Evolutionary conservation across 2,329 filamentous ascomycete genomes (phyloP), one percentile per base, ranked within the genome.

Genomic region (Fusarium sulawesiense): DNA sequence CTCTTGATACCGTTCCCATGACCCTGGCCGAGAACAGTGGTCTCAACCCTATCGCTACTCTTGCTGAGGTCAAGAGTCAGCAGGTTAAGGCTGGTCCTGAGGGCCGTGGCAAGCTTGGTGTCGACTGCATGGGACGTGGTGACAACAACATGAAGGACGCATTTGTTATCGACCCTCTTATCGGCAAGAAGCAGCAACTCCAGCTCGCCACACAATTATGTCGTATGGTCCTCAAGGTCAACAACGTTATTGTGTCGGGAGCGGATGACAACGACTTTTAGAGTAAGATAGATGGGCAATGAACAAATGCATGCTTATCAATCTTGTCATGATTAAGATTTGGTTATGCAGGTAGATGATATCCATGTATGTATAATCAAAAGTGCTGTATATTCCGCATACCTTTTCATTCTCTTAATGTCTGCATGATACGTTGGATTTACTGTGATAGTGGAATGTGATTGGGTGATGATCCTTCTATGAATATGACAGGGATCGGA

Each of bases 111-210:
- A 89, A 90, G 73, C 86, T 98, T 66, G 96, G 96, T 73, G 95
- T 99, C 47, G 96, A 99, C 85, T 99, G 97, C 86, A 98, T 99
- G 96, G 89, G 93, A 80, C 92, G 90, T 37, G 96, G 96, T 74
- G 94, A 88, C 84, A 98, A 98, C 82, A 91, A 98, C 83, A 99
- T 99, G 96, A 94, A 92, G 84, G 91, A 97, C 75, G 93, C 96
- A 73, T 99, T 99, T 81, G 96, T 98, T 73, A 98, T 99, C 79
- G 96, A 99, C 79, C 97, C 96, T 56, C 85, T 99, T 78, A 99
- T 99, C 79, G 96, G 96, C 75, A 99, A 99, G 88, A 92, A 93
- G 83, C 94, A 98, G 84, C 96, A 99, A 83, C 88, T 99, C 66
- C 89, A 98, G 84, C 88, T 99, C 72, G 96, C 96, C 32, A 99